Evolutionary conservation across 495 filamentous ascomycete genomes (phyloP), one percentile per base, ranked within the genome.

Genomic region (Aspergillus bridgeri): DNA sequence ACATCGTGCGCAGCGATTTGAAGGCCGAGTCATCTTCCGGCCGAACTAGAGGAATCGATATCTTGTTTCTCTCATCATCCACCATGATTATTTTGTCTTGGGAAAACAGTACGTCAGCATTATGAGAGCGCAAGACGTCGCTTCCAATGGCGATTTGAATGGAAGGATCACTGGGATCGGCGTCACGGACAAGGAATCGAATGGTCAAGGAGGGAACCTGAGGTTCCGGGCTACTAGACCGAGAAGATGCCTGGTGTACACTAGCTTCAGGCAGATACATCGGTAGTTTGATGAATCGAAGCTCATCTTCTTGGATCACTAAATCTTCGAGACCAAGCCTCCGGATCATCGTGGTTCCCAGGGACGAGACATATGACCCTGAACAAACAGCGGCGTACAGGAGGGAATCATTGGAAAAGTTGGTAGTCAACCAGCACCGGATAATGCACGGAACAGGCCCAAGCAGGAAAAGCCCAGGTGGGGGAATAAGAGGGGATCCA

Each of bases 341-440:
- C 48, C 83, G 82, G 51, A 97, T 74, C 55, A 96, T 76, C 6
- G 84, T 81, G 59, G 81, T 81, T 48, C 92, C 86, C 33, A 98
- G 65, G 23, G 83, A 84, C 5, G 94, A 97, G 64, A 82, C 85
- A 71, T 91, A 92, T 15, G 94, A 96, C 11, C 92, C 95, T 11
- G 91, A 92, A 70, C 94, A 98, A 19, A 96, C 79, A 25, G 88
- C 92, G 23, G 94, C 94, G 62, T 98, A 98, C 6, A 97, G 81
- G 5, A 97, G 80, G 9, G 90, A 83, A 55, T 88, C 86, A 60
- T 93, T 91, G 0, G 92, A 92, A 66, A 92, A 97, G 60, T 88
- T 86, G 5, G 83, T 86, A 7, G 86, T 89, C 54, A 98, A 77
- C 93, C 95, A 98, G 76, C 94, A 98, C 51, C 94, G 89, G 47